Base-by-base conservation (phyloP, 2,329 filamentous ascomycete species). In the Neodidymelliopsis sp. region DNA sequence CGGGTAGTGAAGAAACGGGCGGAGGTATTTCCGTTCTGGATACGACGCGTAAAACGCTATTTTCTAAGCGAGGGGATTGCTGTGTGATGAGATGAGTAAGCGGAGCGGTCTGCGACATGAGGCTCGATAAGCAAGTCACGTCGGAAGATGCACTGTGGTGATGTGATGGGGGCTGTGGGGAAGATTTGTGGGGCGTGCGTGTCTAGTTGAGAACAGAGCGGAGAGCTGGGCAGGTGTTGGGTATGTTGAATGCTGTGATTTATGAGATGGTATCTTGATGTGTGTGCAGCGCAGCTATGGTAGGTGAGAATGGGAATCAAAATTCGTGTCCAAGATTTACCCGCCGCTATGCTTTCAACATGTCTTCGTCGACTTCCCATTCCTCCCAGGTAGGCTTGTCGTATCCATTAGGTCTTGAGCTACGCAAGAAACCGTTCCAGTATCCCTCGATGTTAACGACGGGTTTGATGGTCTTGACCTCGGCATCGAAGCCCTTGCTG, bases 361-460 rank as follows among this genome's bases (percentile, higher is more conserved):
- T 69, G 33, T 68, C 71, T 24, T 70, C 63, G 41, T 74, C 73
- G n/a, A 75, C 63, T 49, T 75, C 72, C 73, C 73, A 75, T n/a
- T 60, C 69, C 13, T 74, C 66, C 81, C 81, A 83, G 11, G 66
- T 75, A 4, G 80, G 70, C 29, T 63, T 60, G 66, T 83, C 80
- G 23, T 70, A 76, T 2, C 80, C 81, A 66, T 83, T 83, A 4
- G 81, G 80, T 47, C 78, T 73, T 50, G 76, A 77, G 34, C 74
- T 76, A 30, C 78, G 71, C 22, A 76, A 52, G 55, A 80, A 81
- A 20, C 72, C 74, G 59, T 78, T 79, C 62, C 78, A 77, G 10
- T 77, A 75, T 0, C 77, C 77, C 24, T 77, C 75, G 29, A 81
- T 73, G 38, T 70, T 65, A 7, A 76, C 71, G 9, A 80, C 74